phyloP scores from a whole-genome alignment of 163 green algal species.

The Prototheca stagnorum region DNA sequence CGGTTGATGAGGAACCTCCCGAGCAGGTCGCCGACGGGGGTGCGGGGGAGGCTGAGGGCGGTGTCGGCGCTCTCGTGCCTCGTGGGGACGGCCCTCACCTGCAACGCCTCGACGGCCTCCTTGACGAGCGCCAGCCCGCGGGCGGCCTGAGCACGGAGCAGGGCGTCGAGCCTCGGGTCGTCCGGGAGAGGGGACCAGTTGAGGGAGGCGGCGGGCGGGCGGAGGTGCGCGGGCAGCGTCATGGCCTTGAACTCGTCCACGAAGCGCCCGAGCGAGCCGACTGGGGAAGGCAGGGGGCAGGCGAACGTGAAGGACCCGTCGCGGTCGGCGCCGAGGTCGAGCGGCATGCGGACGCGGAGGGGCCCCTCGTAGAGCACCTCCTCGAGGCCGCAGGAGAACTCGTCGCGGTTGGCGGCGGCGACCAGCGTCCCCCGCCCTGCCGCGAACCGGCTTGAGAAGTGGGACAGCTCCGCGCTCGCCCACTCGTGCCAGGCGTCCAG shows the following conservation, averaged over 20 bases:
- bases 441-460: constrained; percentile 49
- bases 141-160: constrained; percentile 10
- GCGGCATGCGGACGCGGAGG: constrained; percentile 25
- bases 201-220: constrained; percentile 15
- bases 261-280: constrained; percentile 19
- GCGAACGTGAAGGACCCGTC: constrained; percentile 36
- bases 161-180: constrained; percentile 8
- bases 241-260: constrained; percentile 25
- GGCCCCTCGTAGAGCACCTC: constrained; percentile 40
- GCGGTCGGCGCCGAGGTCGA: constrained; percentile 23
- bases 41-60: constrained; percentile 15
- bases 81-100: not conserved
- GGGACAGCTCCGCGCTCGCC: constrained; percentile 19
- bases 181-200: constrained; percentile 18
- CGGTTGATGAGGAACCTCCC: constrained; percentile 30
- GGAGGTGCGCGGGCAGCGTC: constrained; percentile 19
- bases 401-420: constrained; percentile 22
- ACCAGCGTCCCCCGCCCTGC: constrained; percentile 23
- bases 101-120: not conserved
- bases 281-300: constrained; percentile 34
- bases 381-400: constrained; percentile 28
- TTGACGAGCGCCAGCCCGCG: constrained; percentile 8
- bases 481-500: constrained; percentile 46
- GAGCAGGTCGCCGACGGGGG: constrained; percentile 13
- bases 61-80: constrained; percentile 14